Evolutionary conservation across 352 stramenopile genomes (phyloP).

Genomic region (Stramenopiles sp.): DNA sequence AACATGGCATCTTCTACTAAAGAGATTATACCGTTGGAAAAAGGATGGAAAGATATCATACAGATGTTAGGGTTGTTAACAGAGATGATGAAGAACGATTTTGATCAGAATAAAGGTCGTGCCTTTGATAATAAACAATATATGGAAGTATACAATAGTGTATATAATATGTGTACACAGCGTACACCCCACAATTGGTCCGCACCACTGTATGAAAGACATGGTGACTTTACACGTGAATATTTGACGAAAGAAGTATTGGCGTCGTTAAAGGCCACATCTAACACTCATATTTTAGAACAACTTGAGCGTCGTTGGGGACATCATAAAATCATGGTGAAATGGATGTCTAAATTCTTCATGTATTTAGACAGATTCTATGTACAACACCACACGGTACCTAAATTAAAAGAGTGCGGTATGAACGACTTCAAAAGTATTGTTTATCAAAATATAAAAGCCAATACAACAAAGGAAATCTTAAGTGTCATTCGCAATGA

Average conservation of each 20-base stretch:
- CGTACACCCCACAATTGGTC: conserved; percentile 96
- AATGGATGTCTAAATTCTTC: conserved; percentile 99
- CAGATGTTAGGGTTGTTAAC: neutral
- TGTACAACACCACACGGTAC: conserved; percentile 87
- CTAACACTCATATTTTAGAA: conserved; percentile 81
- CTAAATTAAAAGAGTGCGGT: conserved; percentile 73
- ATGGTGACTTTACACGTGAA: conserved; percentile 65
- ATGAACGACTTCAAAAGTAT: conserved; percentile 51
- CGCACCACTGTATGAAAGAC: conserved; percentile 89
- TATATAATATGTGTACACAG: conserved; percentile 99
- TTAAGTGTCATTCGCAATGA: conserved; percentile 91
- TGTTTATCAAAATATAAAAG: conserved; percentile 59
- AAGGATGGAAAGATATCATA: neutral
- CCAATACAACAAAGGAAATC: conserved; percentile 50
- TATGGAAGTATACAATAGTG: neutral
- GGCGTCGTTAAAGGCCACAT: conserved; percentile 52
- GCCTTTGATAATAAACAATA: neutral
- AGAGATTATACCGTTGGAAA: neutral
- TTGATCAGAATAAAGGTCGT: neutral
- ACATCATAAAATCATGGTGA: conserved; percentile 99
- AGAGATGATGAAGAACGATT: neutral
- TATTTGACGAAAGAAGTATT: conserved; percentile 70
- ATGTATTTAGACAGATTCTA: conserved; percentile 97
- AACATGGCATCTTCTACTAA: too few species aligned
- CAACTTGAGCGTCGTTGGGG: conserved; percentile 88